phyloP scores from a whole-genome alignment of 1,284 basidiomycete species.

The Phellinidium pouzarii region DNA sequence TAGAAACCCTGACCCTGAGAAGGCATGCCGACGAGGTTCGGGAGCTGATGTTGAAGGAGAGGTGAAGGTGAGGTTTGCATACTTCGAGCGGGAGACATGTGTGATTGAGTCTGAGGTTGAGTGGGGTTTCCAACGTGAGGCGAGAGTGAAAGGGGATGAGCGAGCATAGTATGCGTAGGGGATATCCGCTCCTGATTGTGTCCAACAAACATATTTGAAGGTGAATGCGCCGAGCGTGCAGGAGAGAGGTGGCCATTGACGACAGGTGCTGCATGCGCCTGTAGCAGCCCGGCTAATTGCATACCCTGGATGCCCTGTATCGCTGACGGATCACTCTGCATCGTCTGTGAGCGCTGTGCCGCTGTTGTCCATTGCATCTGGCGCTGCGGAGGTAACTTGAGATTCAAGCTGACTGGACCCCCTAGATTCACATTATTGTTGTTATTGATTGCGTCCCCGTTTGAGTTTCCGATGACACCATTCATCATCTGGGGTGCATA shows the following conservation, averaged over 20 bases:
- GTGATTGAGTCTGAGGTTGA: conserved; percentile 10
- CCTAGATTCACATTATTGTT: conserved; percentile 32
- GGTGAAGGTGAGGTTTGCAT: conserved; percentile 18
- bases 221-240: conserved; percentile 11
- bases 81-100: conserved; percentile 15
- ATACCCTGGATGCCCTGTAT: conserved; percentile 11
- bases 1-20: conserved; percentile 17
- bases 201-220: conserved; percentile 3
- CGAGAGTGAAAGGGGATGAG: conserved; percentile 12
- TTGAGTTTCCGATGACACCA: conserved; percentile 3
- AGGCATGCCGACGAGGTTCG: conserved; percentile 13
- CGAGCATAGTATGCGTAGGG: neutral
- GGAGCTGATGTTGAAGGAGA: conserved; percentile 16
- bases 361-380: conserved; percentile 37
- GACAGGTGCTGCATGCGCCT: neutral
- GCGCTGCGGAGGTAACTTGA: conserved; percentile 37
- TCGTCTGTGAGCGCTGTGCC: conserved; percentile 12
- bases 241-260: conserved; percentile 17
- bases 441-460: conserved; percentile 23
- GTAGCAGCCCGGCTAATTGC: conserved; percentile 9
- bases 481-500: conserved; percentile 21
- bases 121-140: conserved; percentile 13
- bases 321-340: neutral
- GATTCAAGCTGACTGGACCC: conserved; percentile 29
- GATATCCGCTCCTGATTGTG: neutral